Evolutionary conservation across 129 eudicot genomes (phyloP), one percentile per base, ranked within the genome.

Genomic region (Lonicera japonica): DNA sequence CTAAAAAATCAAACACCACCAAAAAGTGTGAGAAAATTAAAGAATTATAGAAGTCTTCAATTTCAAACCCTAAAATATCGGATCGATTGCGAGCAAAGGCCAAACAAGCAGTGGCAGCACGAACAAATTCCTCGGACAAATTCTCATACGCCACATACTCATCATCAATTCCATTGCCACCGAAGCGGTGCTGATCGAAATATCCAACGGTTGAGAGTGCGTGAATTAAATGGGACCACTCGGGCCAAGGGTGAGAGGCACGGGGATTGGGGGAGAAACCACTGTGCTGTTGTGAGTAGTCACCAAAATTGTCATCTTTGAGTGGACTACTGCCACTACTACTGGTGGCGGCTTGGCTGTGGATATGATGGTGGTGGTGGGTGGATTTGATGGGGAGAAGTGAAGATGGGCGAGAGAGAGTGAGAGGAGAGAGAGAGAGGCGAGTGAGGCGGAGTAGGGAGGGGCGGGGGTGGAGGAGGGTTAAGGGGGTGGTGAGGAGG

Each of bases 191-290:
- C 15, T 12, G 24, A 19, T 62, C 68, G 0, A 70, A 34, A 39
- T 59, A 19, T 12, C 72, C 74, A 12, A 63, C 25, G 14, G 53
- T 9, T 12, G 66, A 70, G 63, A 84, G 4, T n/a, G 58, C 52
- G 48, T 74, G 58, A 8, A 91, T 21, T 0, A 91, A 64, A 1
- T 70, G 39, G 11, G 73, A 70, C 86, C 81, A 80, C 61, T 87
- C 96, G 47, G 88, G 95, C 91, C 95, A 87, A 1, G 95, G 88
- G 60, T 78, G 95, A 14, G 61, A 21, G 54, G 22, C 64, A 23
- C 36, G 63, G 5, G n/a, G 76, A 52, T 15, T 45, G n/a, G 66
- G 41, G 47, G 57, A 66, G 58, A 34, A 53, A 4, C 36, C n/a
- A n/a, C n/a, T n/a, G n/a, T n/a, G n/a, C n/a, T n/a, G n/a, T n/a